Percentiles rank a stretch among this genome's conserved stretches.
phyloP scores from a whole-genome alignment of 805 yeast genomes.

The Saccharomycopsis guyanensis region DNA sequence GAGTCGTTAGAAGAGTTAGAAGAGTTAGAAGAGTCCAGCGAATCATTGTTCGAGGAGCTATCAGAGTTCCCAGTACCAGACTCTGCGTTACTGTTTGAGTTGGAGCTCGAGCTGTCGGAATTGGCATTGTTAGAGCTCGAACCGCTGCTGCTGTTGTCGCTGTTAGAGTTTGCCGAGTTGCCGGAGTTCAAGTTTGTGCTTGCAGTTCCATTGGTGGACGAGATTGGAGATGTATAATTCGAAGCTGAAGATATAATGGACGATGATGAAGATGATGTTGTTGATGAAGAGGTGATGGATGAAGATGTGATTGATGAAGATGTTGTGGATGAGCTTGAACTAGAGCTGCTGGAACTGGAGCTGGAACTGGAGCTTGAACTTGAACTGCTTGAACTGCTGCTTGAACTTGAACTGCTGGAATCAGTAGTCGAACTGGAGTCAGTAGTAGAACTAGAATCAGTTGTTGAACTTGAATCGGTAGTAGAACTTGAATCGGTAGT shows the following conservation, averaged over 20 bases:
- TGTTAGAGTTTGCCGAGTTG: background rate
- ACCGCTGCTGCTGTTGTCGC: background rate
- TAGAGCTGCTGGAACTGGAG: background rate
- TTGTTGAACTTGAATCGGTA: background rate
- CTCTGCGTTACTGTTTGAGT: constrained; percentile 7
- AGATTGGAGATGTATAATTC: background rate
- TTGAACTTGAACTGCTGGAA: background rate
- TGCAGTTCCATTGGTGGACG: background rate
- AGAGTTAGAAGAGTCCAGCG: background rate
- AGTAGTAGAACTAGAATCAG: background rate
- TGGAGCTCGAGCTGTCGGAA: constrained; percentile 1
- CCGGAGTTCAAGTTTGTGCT: background rate
- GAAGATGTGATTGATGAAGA: background rate
- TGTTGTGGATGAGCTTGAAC: background rate
- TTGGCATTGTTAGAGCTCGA: background rate
- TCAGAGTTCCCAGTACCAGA: constrained; percentile 5
- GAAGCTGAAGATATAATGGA: background rate
- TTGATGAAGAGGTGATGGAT: background rate
- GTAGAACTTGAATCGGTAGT: background rate
- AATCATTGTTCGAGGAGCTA: background rate
- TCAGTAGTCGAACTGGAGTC: background rate
- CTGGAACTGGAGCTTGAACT: background rate
- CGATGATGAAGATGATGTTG: too few relatives aligned
- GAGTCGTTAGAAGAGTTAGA: background rate
- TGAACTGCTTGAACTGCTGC: background rate